A percentile compares a stretch with the other conserved stretches of the same genome.
These are phyloP conservation scores for Paecilomyces niveus DNA, from an alignment of 2,329 filamentous ascomycete genomes.

Conservation along the genomic window DNA sequence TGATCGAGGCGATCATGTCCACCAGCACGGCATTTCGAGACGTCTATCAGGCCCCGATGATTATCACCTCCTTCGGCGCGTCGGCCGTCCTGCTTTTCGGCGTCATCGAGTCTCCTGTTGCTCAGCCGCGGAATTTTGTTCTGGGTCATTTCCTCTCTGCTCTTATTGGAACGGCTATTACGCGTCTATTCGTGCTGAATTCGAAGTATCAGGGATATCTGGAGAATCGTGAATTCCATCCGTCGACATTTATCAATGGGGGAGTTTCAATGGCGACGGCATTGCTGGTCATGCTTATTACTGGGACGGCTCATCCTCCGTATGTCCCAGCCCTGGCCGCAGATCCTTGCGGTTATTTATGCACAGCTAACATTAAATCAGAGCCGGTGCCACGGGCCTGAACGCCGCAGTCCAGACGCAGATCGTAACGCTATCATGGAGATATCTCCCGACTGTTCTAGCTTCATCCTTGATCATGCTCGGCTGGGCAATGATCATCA, in stretches of 20 bases:
- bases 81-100: constrained; percentile 26
- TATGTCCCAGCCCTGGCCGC: constrained; percentile 1
- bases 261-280: constrained; percentile 20
- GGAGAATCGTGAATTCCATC: constrained; percentile 14
- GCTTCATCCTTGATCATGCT: constrained; percentile 23
- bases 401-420: constrained; percentile 21
- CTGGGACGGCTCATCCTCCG: constrained; percentile 25
- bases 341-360: too few species aligned
- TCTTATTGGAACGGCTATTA: constrained; percentile 22
- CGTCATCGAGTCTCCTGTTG: constrained; percentile 24
- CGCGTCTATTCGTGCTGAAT: constrained; percentile 25
- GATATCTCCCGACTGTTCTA: constrained; percentile 22
- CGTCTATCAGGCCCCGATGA: constrained; percentile 9
- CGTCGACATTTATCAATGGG: constrained; percentile 16
- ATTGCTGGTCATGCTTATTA: constrained; percentile 28
- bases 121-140: constrained; percentile 24
- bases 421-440: constrained; percentile 24
- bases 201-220: constrained; percentile 19
- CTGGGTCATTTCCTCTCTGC: constrained; percentile 27
- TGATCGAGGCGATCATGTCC: constrained; percentile 11
- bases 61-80: constrained; percentile 16
- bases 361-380: background rate
- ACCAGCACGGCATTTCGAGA: constrained; percentile 10
- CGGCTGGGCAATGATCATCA: constrained; percentile 20
- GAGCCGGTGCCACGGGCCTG: constrained; percentile 25